phyloP scores from a whole-genome alignment of 1,284 basidiomycete species.

The Anthracocystis panici-leucophaei region DNA sequence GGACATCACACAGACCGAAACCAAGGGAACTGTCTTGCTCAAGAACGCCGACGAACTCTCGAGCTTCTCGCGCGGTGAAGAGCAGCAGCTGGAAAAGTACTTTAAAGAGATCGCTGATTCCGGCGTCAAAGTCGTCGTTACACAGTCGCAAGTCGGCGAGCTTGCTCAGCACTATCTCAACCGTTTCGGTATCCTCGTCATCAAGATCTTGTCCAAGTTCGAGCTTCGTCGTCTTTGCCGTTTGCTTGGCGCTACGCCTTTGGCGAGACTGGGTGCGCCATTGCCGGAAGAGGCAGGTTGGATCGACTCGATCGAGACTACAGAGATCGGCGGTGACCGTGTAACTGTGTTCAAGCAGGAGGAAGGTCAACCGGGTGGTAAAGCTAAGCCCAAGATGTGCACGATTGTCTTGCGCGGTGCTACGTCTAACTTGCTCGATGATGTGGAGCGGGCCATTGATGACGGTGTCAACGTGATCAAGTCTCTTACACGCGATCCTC shows the following conservation, averaged over 20 bases:
- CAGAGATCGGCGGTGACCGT: conserved; percentile 96
- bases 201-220: conserved; percentile 98
- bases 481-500: conserved; percentile 86
- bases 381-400: conserved; percentile 66
- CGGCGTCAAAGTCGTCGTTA: conserved; percentile 92
- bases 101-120: conserved; percentile 96
- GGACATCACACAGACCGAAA: conserved; percentile 96
- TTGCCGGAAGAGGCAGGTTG: conserved; percentile 95
- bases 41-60: conserved; percentile 94
- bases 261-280: conserved; percentile 94
- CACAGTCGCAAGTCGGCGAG: conserved; percentile 91
- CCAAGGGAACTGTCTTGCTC: conserved; percentile 96
- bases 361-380: conserved; percentile 68
- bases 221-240: conserved; percentile 93
- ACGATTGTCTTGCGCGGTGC: conserved; percentile 76
- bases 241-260: conserved; percentile 93
- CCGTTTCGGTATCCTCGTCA: conserved; percentile 89
- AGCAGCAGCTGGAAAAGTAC: conserved; percentile 73
- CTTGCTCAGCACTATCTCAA: conserved; percentile 97
- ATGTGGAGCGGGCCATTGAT: conserved; percentile 94
- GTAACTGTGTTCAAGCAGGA: conserved; percentile 93
- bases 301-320: conserved; percentile 93
- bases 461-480: conserved; percentile 98
- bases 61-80: conserved; percentile 92
- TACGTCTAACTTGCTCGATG: conserved; percentile 92